Base-by-base conservation (phyloP, 148 eudicot genomes). In the Mesembryanthemum crystallinum region DNA sequence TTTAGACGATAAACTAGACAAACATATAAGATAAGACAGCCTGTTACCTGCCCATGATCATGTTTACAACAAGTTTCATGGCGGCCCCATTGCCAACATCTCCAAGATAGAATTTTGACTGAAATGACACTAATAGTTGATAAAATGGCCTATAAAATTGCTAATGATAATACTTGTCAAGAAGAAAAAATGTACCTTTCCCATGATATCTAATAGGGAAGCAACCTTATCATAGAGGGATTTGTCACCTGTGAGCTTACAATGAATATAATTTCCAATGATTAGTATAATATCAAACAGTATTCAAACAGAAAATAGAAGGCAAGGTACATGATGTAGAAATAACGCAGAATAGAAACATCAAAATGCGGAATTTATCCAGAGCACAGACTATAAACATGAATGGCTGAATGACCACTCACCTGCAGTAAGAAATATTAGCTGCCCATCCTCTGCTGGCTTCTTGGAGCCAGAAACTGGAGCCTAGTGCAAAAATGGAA, bases 11-110 rank as follows among this genome's bases (percentile, higher is more conserved):
- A 49, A 35, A 28, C 5, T 18, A 51, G 66, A 55, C 6, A 64
- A 21, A 10, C 24, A 64, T 10, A 62, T 20, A 24, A 25, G 27
- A 35, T 57, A 69, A 14, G 27, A 29, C 9, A 28, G 14, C 52
- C 33, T 27, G 52, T 58, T 74, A 95, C 98, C 98, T 95, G 83
- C 97, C 97, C 98, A 94, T 95, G 80, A 95, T 88, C 98, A 95
- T 95, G 79, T 95, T 95, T 69, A 95, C 98, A n/a, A 95, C 96
- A 73, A 92, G 96, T 79, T 95, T 95, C 98, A 95, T 95, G 42
- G 97, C 94, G 64, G 98, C 96, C 73, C 98, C 98, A 80, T 95
- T 92, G 51, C 98, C 97, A 77, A 95, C 94, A 70, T 95, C 97
- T 64, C 97, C 98, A 60, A 95, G 94, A 85, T 86, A 94, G 77